Base-by-base conservation (phyloP, 352 stramenopile species). In the Halophytophthora batemanensis region DNA sequence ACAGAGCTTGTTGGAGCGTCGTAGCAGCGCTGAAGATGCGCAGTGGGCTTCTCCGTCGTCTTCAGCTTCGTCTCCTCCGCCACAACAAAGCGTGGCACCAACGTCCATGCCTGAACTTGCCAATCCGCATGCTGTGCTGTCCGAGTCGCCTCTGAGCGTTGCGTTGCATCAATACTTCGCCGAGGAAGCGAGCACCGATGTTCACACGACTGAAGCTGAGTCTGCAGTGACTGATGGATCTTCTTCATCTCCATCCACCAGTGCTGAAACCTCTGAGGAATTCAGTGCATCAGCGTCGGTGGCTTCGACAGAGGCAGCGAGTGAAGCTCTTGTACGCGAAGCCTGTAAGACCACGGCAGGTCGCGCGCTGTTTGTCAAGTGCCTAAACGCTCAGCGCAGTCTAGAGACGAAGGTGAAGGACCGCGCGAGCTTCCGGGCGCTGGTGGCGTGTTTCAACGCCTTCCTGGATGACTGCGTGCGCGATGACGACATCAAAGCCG, bases 401-500 rank as follows among this genome's bases (percentile, higher is more conserved):
- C 34, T 92, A 13, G 83, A 90, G 50, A 94, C 83, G 14, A 77
- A 82, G 18, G 59, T 94, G 23, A 78, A 77, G 40, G 70, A 87
- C 40, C 55, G 68, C 14, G 42, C 42, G 4, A 79, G 72, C 53
- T 94, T 94, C 19, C 64, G 83, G 28, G 65, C 53, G 8, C 61
- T 94, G 0, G 75, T 88, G 1, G 37, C 56, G 23, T 92, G 81
- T 51, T 91, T 90, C 39, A 59, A 87, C 48, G 67, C 65, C 10
- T 94, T 92, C 49, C 57, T 94, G 1, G 71, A 87, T 49, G 69
- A 83, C 28, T 94, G 83, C 40, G 69, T 90, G 15, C 75, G 63
- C 28, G 71, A 92, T 48, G 79, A 90, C 41, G 81, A 94, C 50
- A 74, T 91, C 37, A 92, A 92, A 52, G 79, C 82, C 2, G 81